Evolutionary conservation across 2,329 filamentous ascomycete genomes (phyloP), one percentile per base, ranked within the genome.

Genomic region (Pseudogymnoascus sp.): DNA sequence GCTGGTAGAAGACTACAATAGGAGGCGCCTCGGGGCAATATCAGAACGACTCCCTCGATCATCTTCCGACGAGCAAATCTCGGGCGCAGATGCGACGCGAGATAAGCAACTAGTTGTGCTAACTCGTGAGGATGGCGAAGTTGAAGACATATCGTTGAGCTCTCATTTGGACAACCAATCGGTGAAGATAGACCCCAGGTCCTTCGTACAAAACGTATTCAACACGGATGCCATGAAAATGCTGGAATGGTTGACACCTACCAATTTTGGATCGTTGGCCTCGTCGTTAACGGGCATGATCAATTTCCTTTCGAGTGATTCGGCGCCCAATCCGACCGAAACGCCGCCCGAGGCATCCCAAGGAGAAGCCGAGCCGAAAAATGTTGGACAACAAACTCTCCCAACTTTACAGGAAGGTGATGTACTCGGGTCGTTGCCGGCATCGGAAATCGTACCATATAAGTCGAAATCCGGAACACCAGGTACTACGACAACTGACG

Each of bases 181-280:
- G 23, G 42, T 73, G 70, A 72, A 72, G 59, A 86, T 82, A 68
- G 85, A 88, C 67, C 78, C 79, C 0, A 84, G 84, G 69, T 87
- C 85, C 1, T 84, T 88, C 63, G 82, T 83, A 1, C 86, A 88
- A 67, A 86, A 86, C 66, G 76, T 88, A 6, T 88, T 89, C 68
- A 84, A 81, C 5, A 87, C 86, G 0, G 82, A 83, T 10, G 82
- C 87, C 10, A 86, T 89, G 73, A 88, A 86, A 69, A 89, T 89
- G 84, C 70, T 89, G 3, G 86, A 89, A 71, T 89, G 85, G 86
- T 75, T 89, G n/a, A 85, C 85, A 1, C 85, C 85, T 0, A 78
- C 79, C 23, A 53, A 31, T 31, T 53, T 53, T 16, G 46, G 46
- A n/a, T 53, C 23, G 23, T 28, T 53, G 46, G 46, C 46, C 5